These are phyloP conservation scores for Pleurotus pulmonarius DNA, from an alignment of 768 basidiomycete genomes.

Conservation along the genomic window DNA sequence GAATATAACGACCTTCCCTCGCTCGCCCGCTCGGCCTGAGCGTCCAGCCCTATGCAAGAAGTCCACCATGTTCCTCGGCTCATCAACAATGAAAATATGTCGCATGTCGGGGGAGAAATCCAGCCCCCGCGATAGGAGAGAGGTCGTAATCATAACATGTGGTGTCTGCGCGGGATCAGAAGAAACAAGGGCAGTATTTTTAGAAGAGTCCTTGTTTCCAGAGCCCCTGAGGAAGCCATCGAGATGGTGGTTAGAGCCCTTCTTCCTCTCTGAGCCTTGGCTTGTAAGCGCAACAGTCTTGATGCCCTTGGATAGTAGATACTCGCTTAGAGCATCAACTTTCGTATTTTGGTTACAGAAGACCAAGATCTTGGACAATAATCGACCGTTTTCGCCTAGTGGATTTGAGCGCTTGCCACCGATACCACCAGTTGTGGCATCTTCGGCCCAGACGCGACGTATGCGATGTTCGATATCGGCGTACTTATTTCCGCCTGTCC, in stretches of 20 bases:
- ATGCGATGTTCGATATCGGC: slow-evolving; percentile 78
- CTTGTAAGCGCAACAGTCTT: slow-evolving; percentile 65
- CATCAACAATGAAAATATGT: slow-evolving; percentile 85
- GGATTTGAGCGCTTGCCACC: slow-evolving; percentile 8
- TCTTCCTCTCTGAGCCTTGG: slow-evolving; percentile 48
- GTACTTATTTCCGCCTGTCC: slow-evolving; percentile 77
- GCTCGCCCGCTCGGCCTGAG: slow-evolving; percentile 68
- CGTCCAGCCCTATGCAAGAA: slow-evolving; percentile 91
- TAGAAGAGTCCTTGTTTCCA: slow-evolving; percentile 1
- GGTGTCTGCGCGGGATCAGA: slow-evolving; percentile 24
- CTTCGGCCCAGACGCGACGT: slow-evolving; percentile 70
- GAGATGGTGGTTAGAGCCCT: slow-evolving; percentile 76
- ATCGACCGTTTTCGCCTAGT: slow-evolving; percentile 16
- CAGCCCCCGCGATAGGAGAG: slow-evolving; percentile 84
- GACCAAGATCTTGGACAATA: slow-evolving; percentile 67
- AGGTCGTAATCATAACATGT: slow-evolving; percentile 83
- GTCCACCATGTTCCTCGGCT: slow-evolving; percentile 87
- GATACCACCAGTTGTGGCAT: slow-evolving; percentile 30
- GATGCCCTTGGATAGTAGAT: slow-evolving; percentile 59
- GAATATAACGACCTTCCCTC: slow-evolving; percentile 73
- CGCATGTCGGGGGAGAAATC: slow-evolving; percentile 78
- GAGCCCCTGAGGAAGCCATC: slow-evolving; percentile 58
- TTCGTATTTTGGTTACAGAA: slow-evolving; percentile 79
- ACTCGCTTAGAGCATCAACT: slow-evolving; percentile 57
- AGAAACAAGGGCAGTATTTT: not conserved